Base-by-base conservation (phyloP, 192 early-diverging fungal genomes). In the Piromyces sp. region DNA sequence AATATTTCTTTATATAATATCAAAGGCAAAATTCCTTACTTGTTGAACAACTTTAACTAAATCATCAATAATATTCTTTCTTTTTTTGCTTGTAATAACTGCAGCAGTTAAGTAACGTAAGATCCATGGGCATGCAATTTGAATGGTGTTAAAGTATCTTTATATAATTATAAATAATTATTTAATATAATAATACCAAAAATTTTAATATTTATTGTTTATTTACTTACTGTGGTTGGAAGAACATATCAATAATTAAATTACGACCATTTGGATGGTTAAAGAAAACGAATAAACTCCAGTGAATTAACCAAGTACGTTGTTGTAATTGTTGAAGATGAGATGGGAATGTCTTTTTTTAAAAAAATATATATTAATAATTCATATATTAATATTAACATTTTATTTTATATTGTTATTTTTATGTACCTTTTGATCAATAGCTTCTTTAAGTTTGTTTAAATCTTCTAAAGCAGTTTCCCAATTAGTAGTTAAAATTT, bases 241-340 rank as follows among this genome's bases (percentile, higher is more conserved):
- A 89, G 89, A 97, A 96, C 84, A 96, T 90, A 86, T 98, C 97
- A 78, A 96, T 90, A 82, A 98, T 93, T 83, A 90, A 94, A 87
- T 98, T 96, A 79, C 95, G 94, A 36, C 97, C 95, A 87, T 94
- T 95, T 81, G 96, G 94, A 87, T 98, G 97, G 89, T 97, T 97
- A 88, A 98, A 98, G 89, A 96, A 98, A 58, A 98, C 96, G 88
- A 98, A 98, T 82, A 98, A 90, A 30, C 95, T 94, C 96, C 96
- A 97, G 90, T 98, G 96, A 85, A 98, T 89, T 80, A 98, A 88
- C 94, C 95, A 97, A 79, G 93, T 91, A 81, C 96, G 93, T 87
- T 96, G 95, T 85, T 97, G 93, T 78, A 98, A 90, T 86, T 96
- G 96, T 80, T 94, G 93, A n/a, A 93, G 88, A 40, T 94, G 93